These are phyloP conservation scores for Linaria vulgaris DNA, from an alignment of 257 asterid genomes.

Conservation along the genomic window DNA sequence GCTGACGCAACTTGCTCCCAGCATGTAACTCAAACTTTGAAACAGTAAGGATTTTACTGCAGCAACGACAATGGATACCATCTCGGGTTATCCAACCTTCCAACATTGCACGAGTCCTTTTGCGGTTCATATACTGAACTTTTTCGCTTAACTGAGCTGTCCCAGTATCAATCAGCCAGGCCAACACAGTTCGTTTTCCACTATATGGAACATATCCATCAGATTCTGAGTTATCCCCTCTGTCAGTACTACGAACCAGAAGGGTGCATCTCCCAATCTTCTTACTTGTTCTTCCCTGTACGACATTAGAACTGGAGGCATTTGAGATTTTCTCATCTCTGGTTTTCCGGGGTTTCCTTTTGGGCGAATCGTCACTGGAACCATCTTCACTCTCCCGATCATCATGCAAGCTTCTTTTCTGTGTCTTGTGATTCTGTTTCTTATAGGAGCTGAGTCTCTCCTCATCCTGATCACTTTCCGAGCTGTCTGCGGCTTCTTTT, in stretches of 20 bases:
- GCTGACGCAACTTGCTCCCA: slow-evolving; percentile 85
- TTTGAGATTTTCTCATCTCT: slow-evolving; percentile 34
- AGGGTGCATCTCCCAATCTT: slow-evolving; percentile 86
- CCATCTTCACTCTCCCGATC: slow-evolving; percentile 45
- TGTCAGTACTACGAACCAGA: slow-evolving; percentile 62
- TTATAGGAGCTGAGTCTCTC: slow-evolving; percentile 46
- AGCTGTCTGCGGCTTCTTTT: slow-evolving; percentile 43
- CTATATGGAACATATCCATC: slow-evolving; percentile 77
- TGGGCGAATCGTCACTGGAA: slow-evolving; percentile 40
- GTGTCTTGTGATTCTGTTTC: slow-evolving; percentile 49
- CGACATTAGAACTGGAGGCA: slow-evolving; percentile 33
- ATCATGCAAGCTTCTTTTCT: slow-evolving; percentile 36
- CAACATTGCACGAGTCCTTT: slow-evolving; percentile 65
- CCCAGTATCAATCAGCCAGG: slow-evolving; percentile 87
- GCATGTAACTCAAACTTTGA: slow-evolving; percentile 98
- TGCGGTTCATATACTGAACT: slow-evolving; percentile 90
- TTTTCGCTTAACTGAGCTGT: slow-evolving; percentile 66
- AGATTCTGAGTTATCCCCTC: slow-evolving; percentile 52
- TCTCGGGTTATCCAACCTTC: slow-evolving; percentile 98
- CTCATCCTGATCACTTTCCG: slow-evolving; percentile 57
- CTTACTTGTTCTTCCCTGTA: slow-evolving; percentile 68
- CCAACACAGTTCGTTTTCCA: slow-evolving; percentile 85
- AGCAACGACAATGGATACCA: slow-evolving; percentile 97
- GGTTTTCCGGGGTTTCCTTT: slow-evolving; percentile 37
- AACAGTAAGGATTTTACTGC: slow-evolving; percentile 88